A percentile compares a stretch with the other conserved stretches of the same genome.
Conservation (phyloP, 768 basidiomycete species). For the Strobilomyces confusus region DNA sequence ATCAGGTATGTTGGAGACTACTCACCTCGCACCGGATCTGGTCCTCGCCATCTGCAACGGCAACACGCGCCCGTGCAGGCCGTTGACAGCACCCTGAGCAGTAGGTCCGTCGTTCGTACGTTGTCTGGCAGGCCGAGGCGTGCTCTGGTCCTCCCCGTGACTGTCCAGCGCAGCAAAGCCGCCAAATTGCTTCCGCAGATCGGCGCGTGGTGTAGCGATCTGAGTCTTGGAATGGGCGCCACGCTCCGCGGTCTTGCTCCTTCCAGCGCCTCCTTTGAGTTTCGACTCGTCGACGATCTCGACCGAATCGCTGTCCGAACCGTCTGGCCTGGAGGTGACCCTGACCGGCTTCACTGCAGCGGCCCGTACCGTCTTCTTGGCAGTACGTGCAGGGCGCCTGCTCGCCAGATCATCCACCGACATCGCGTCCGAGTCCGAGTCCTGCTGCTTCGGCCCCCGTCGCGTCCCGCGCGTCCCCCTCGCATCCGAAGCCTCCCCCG, state of each 20-base stretch:
- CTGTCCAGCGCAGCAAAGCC: background rate
- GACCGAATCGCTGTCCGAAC: constrained; percentile 16
- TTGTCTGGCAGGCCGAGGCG: constrained; percentile 22
- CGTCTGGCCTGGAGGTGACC: background rate
- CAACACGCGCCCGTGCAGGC: background rate
- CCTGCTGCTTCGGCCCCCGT: background rate
- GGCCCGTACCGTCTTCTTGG: background rate
- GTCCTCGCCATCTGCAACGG: constrained; percentile 22
- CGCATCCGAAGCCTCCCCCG: constrained; percentile 9
- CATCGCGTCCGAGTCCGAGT: constrained; percentile 28
- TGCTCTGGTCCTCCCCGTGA: constrained; percentile 16
- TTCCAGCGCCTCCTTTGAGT: background rate
- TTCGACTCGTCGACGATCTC: background rate
- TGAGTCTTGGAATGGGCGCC: background rate
- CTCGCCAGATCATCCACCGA: constrained; percentile 23
- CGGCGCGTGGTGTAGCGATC: background rate
- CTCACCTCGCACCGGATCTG: too few relatives aligned
- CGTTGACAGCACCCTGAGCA: background rate
- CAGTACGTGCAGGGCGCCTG: constrained; percentile 4
- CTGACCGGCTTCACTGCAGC: background rate
- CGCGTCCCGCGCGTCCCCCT: constrained; percentile 1
- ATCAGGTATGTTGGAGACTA: too few relatives aligned
- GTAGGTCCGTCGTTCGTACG: background rate
- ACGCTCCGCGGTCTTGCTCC: background rate
- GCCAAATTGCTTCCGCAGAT: constrained; percentile 1